A percentile compares a stretch with the other conserved stretches of the same genome.
These are phyloP conservation scores for Camelina hispida DNA, from an alignment of 345 rosid species.

Conservation along the genomic window DNA sequence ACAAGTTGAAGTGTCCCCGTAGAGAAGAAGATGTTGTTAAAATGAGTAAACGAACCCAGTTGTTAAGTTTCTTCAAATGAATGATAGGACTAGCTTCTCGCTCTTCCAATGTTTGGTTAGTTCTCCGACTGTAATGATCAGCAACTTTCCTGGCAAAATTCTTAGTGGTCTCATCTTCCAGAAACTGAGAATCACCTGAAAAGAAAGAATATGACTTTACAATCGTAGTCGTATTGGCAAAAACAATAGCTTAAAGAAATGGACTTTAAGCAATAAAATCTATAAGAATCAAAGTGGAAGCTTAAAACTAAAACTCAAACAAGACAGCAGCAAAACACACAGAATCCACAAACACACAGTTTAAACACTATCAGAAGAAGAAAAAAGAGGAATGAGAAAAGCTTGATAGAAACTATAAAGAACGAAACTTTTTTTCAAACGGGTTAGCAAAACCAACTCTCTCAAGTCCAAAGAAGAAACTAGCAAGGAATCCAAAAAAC, in stretches of 20 bases:
- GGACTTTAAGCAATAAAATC: no score
- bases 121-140: conserved; percentile 95
- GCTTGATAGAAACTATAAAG: conserved; percentile 6
- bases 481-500: neutral
- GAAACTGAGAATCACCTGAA: conserved; percentile 66
- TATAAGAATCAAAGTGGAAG: neutral
- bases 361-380: no score
- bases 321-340: conserved; percentile 12
- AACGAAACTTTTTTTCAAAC: conserved; percentile 7
- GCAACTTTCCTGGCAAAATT: conserved; percentile 77
- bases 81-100: conserved; percentile 98
- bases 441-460: neutral
- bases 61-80: conserved; percentile 93
- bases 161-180: conserved; percentile 71
- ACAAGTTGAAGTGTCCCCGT: neutral
- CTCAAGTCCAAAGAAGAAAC: neutral
- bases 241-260: no score
- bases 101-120: conserved; percentile 94
- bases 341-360: no score
- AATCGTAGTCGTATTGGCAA: neutral
- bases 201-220: conserved; percentile 31
- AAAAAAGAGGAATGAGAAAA: neutral
- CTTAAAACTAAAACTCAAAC: neutral
- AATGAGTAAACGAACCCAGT: conserved; percentile 66
- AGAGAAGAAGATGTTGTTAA: conserved; percentile 16